Conservation (phyloP, 2,329 filamentous ascomycete genomes). For the Sporothrix mexicana region DNA sequence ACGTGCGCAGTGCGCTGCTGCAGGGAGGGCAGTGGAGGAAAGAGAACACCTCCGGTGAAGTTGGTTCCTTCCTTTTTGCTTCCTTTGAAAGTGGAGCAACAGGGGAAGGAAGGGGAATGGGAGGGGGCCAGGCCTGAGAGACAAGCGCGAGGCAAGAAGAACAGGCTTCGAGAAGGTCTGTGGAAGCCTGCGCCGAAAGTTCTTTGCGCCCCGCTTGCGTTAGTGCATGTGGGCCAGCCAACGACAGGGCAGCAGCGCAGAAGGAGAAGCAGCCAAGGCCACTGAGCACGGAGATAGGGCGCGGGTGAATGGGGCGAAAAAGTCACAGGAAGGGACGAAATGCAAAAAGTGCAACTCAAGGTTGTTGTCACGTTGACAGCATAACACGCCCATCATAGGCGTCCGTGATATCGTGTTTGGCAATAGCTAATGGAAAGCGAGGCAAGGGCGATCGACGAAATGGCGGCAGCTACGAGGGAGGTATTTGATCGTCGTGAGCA, state of each 20-base stretch:
- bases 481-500: conserved; percentile 3
- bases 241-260: conserved; percentile 20
- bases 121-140: neutral
- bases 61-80: conserved; percentile 5
- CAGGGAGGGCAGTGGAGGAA: conserved; percentile 17
- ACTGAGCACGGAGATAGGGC: conserved; percentile 16
- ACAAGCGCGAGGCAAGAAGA: conserved; percentile 1
- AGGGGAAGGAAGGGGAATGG: conserved; percentile 13
- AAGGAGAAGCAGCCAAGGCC: conserved; percentile 1
- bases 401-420: neutral
- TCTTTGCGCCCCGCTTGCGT: conserved; percentile 31
- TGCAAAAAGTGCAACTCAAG: neutral
- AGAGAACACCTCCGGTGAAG: conserved; percentile 15
- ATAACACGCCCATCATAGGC: neutral
- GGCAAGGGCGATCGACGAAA: conserved; percentile 20
- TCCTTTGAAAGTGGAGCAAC: conserved; percentile 29
- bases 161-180: conserved; percentile 43
- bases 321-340: conserved; percentile 18
- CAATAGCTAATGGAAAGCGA: neutral
- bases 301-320: neutral
- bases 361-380: neutral
- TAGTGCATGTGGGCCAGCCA: conserved; percentile 29
- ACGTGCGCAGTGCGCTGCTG: conserved; percentile 1
- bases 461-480: conserved; percentile 7
- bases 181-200: conserved; percentile 44